These are phyloP conservation scores for Nowakowskiella sp. DNA, from an alignment of 192 early-diverging fungal species.

Conservation along the genomic window DNA sequence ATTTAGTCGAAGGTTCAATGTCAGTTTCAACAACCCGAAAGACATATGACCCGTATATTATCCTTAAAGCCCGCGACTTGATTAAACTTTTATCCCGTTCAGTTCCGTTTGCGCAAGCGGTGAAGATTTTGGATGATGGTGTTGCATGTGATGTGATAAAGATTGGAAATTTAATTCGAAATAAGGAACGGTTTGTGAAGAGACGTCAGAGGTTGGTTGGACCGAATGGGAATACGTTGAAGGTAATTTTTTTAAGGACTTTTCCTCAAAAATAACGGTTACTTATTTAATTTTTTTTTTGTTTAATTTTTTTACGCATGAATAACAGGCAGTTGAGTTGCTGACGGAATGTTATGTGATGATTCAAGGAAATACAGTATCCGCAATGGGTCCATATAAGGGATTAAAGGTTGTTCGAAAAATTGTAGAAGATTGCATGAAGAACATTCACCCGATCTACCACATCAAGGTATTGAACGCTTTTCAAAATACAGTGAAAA, in stretches of 20 bases:
- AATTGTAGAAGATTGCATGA: conserved; percentile 95
- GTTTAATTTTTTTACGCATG: conserved; percentile 4
- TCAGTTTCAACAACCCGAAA: conserved; percentile 95
- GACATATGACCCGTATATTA: conserved; percentile 89
- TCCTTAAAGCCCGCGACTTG: conserved; percentile 89
- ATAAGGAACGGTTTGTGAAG: conserved; percentile 98
- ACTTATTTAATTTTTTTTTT: not conserved
- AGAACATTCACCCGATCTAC: conserved; percentile 98
- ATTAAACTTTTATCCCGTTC: conserved; percentile 90
- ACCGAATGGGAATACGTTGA: conserved; percentile 90
- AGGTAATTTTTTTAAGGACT: conserved; percentile 32
- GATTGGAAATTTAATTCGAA: conserved; percentile 88
- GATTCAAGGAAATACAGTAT: conserved; percentile 98
- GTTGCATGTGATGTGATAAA: conserved; percentile 92
- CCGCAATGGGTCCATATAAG: conserved; percentile 84
- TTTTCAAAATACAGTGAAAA: not conserved
- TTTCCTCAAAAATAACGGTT: no score
- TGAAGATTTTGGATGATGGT: conserved; percentile 88
- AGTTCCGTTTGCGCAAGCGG: conserved; percentile 67
- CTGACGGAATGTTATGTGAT: conserved; percentile 92
- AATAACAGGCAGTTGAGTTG: conserved; percentile 77
- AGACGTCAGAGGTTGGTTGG: conserved; percentile 90
- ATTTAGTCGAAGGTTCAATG: conserved; percentile 96
- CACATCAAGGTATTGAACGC: conserved; percentile 73
- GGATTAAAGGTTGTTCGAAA: conserved; percentile 80